Conservation (phyloP, 1,139 yeast species). For the Meyerozyma elateridarum region DNA sequence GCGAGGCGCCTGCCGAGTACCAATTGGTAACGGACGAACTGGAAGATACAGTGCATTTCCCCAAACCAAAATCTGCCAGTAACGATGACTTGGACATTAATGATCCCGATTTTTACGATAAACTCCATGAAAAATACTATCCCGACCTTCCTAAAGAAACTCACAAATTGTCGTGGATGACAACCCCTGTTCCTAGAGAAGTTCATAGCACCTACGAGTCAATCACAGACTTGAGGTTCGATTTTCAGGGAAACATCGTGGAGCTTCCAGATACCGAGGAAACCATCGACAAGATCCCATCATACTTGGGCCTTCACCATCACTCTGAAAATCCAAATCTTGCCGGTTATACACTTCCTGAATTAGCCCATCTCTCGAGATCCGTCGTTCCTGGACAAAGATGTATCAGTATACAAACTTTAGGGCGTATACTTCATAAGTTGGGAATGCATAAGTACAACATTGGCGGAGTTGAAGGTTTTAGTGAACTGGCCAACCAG, state of each 20-base stretch:
- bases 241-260: slow-evolving; percentile 75
- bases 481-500: slow-evolving; percentile 32
- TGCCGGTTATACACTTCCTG: slow-evolving; percentile 89
- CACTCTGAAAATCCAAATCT: slow-evolving; percentile 84
- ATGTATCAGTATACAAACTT: slow-evolving; percentile 76
- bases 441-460: slow-evolving; percentile 61
- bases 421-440: slow-evolving; percentile 83
- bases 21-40: slow-evolving; percentile 25
- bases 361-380: slow-evolving; percentile 72
- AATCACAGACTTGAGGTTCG: slow-evolving; percentile 73
- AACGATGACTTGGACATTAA: slow-evolving; percentile 50
- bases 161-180: slow-evolving; percentile 87
- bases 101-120: slow-evolving; percentile 74
- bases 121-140: slow-evolving; percentile 78
- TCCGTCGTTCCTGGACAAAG: slow-evolving; percentile 84
- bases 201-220: slow-evolving; percentile 52
- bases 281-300: slow-evolving; percentile 37
- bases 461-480: slow-evolving; percentile 41
- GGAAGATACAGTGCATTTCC: slow-evolving; percentile 54
- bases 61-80: slow-evolving; percentile 38
- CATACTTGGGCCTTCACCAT: slow-evolving; percentile 78
- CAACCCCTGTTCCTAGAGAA: slow-evolving; percentile 49
- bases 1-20: slow-evolving; percentile 40
- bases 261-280: slow-evolving; percentile 37
- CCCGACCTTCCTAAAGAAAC: slow-evolving; percentile 87